Conservation (phyloP, 192 early-diverging fungal species). For the Coemansia sp. region DNA sequence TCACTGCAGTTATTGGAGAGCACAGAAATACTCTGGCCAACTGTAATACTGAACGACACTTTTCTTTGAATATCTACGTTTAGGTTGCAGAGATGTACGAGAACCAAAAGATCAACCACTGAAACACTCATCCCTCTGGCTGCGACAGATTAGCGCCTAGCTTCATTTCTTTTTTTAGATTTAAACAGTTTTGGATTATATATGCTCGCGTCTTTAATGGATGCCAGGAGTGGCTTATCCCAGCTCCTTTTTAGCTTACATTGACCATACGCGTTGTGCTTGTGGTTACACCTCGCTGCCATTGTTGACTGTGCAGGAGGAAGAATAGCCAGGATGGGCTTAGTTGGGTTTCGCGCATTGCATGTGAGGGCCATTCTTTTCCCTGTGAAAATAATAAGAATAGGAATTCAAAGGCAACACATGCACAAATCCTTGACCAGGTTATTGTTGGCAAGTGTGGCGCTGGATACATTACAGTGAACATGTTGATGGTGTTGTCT, state of each 20-base stretch:
- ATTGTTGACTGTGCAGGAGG: neutral
- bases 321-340: neutral
- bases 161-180: neutral
- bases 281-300: neutral
- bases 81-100: constrained; percentile 61
- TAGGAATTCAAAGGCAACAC: neutral
- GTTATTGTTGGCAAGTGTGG: constrained; percentile 1
- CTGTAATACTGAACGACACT: too few species aligned
- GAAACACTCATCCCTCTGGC: neutral
- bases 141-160: neutral
- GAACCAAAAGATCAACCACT: constrained; percentile 55
- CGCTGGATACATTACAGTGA: neutral
- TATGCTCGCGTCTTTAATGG: neutral
- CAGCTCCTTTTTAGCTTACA: neutral
- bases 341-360: constrained; percentile 2
- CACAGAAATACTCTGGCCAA: too few species aligned
- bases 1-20: too few species aligned
- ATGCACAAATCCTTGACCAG: neutral
- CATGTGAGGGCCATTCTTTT: too few species aligned
- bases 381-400: neutral
- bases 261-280: neutral
- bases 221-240: constrained; percentile 1
- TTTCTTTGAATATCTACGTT: too few species aligned
- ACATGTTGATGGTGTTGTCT: neutral
- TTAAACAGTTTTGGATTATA: neutral